Percentiles rank a stretch among this genome's conserved stretches.
phyloP scores from a whole-genome alignment of 148 eudicot species.

The Simmondsia chinensis region DNA sequence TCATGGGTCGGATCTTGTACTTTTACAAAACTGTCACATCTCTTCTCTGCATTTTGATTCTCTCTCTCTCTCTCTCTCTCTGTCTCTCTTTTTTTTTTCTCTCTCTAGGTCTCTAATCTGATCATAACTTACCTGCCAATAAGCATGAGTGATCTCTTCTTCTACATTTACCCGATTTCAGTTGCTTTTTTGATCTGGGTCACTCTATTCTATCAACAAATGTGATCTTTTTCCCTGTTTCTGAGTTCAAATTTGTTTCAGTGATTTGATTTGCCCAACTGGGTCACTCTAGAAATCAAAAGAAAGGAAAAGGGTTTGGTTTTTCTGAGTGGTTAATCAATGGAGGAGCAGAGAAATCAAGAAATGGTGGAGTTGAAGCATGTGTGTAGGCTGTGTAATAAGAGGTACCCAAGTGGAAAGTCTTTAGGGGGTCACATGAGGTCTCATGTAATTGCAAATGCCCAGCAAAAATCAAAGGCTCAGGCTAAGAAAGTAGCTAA shows the following conservation, averaged over 20 bases:
- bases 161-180: constrained; percentile 35
- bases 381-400: constrained; percentile 58
- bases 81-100: constrained; percentile 16
- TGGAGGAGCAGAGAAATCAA: constrained; percentile 39
- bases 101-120: constrained; percentile 3
- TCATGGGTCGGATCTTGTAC: constrained; percentile 47
- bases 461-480: constrained; percentile 28
- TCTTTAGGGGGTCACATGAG: constrained; percentile 88
- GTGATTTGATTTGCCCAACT: too few species aligned
- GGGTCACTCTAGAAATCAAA: too few species aligned
- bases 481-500: constrained; percentile 20
- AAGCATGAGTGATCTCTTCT: constrained; percentile 45
- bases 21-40: constrained; percentile 42
- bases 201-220: constrained; percentile 1
- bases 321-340: too few species aligned
- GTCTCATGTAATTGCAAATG: constrained; percentile 59
- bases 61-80: constrained; percentile 9
- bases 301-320: too few species aligned
- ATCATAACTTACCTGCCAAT: constrained; percentile 20
- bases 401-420: constrained; percentile 59
- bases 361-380: constrained; percentile 32
- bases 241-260: too few species aligned
- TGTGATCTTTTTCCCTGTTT: not conserved
- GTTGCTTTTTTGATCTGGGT: constrained; percentile 11
- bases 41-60: constrained; percentile 24